Percentiles rank a stretch among this genome's conserved stretches.
Evolutionary conservation across 352 stramenopile species (phyloP).

Genomic region (Phytopythium oedochilum): DNA sequence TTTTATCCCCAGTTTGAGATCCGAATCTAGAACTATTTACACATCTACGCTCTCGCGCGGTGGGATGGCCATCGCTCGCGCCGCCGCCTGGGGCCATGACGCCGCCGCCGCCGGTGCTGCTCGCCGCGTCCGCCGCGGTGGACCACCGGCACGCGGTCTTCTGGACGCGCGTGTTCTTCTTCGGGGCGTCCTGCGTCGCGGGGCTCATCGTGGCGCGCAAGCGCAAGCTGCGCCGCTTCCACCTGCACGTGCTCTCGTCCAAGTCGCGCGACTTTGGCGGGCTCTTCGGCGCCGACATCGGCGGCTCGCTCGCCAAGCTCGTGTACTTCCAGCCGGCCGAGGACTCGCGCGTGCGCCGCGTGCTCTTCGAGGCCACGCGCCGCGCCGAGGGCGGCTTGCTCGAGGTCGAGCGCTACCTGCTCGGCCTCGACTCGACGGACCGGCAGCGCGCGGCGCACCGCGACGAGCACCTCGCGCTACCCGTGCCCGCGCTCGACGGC

Average conservation of each 20-base stretch:
- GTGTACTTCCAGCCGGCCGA: slow-evolving; percentile 89
- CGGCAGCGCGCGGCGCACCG: slow-evolving; percentile 32
- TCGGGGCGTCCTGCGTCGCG: slow-evolving; percentile 60
- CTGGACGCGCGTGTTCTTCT: slow-evolving; percentile 70
- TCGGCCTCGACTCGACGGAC: slow-evolving; percentile 37
- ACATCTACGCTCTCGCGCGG: no score
- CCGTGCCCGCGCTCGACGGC: slow-evolving; percentile 77
- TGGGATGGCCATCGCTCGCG: no score
- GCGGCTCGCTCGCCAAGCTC: slow-evolving; percentile 90
- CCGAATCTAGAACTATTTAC: no score
- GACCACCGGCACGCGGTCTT: slow-evolving; percentile 36
- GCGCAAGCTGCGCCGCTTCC: slow-evolving; percentile 63
- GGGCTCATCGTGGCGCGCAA: slow-evolving; percentile 65
- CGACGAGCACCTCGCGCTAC: slow-evolving; percentile 57
- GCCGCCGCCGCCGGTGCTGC: neutral
- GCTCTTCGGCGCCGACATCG: slow-evolving; percentile 91
- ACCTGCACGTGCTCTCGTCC: slow-evolving; percentile 60
- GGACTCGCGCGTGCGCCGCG: slow-evolving; percentile 14
- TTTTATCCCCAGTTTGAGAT: no score
- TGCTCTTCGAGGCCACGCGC: slow-evolving; percentile 24
- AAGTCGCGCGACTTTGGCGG: slow-evolving; percentile 64
- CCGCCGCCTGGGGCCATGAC: no score
- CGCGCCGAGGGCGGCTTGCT: slow-evolving; percentile 40
- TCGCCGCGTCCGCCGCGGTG: neutral
- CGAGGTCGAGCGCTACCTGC: slow-evolving; percentile 49